Base-by-base conservation (phyloP, 2,329 filamentous ascomycete species). In the Exserohilum turcica region DNA sequence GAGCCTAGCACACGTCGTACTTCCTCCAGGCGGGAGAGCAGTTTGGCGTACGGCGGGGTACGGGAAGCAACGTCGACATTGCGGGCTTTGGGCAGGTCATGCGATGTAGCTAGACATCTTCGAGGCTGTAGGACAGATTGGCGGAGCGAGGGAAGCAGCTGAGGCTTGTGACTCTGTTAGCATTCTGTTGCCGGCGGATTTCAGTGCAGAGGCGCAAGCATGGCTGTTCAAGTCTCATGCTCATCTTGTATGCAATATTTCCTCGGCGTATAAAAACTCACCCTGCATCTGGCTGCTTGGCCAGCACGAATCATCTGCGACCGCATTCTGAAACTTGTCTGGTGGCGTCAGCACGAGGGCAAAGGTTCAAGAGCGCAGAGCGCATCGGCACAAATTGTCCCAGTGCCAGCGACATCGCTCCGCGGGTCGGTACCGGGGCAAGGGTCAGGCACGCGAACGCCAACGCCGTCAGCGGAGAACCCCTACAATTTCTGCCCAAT, bases 21-120 rank as follows among this genome's bases (percentile, higher is more conserved):
- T 71, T 91, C 82, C 59, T 85, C 81, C 59, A 96, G 88, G 65
- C 88, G 90, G 68, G 83, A 83, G 71, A 92, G 83, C 45, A 96
- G 88, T 76, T 88, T 92, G 65, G 88, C 82, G 77, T 97, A 97
- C 24, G 90, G 90, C 40, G 91, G 90, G 61, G 84, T 86, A 60
- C 86, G 84, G 24, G 83, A 80, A 48, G 79, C 76, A 57, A 82
- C 60, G 45, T 79, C 73, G 46, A 70, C 55, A 36, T 67, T 63
- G 32, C 61, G 67, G 27, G 64, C 62, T 2, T 61, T 62, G 3
- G 68, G 61, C 8, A 62, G 53, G 19, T 60, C 54, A 43, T 72
- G 66, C 3, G 68, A 57, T 36, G 73, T 75, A 13, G 72, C 73
- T 15, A 75, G 68, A 48, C 53, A 60, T 64, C 73, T 60, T 59